Conservation (phyloP, 768 basidiomycete species). For the Pholiota molesta region DNA sequence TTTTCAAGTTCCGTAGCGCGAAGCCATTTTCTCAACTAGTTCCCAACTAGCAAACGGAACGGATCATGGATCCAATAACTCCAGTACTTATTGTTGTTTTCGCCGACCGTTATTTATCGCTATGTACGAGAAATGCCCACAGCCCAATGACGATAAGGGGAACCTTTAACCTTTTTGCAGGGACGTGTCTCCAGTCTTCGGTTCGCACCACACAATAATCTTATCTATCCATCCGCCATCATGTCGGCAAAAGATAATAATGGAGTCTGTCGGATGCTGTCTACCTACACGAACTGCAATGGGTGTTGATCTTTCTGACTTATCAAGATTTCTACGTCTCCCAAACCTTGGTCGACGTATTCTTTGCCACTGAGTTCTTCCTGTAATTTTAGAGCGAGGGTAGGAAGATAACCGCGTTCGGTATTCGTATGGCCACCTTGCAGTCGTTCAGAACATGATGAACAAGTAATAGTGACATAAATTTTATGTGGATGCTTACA, state of each 20-base stretch:
- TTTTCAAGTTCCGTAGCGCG: constrained; percentile 22
- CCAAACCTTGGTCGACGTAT: constrained; percentile 34
- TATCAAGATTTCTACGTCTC: constrained; percentile 64
- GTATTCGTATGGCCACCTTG: constrained; percentile 92
- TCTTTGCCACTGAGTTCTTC: constrained; percentile 47
- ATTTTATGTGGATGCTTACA: constrained; percentile 54
- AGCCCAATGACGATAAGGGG: not conserved
- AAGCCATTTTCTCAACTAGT: not conserved
- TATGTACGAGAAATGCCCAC: not conserved
- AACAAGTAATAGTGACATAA: constrained; percentile 31
- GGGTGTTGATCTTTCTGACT: constrained; percentile 79
- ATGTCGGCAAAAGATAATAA: not conserved
- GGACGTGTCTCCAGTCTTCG: constrained; percentile 11
- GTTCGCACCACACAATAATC: constrained; percentile 7
- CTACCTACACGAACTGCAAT: constrained; percentile 59
- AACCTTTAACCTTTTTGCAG: constrained; percentile 13
- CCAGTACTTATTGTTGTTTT: constrained; percentile 6
- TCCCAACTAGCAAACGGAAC: constrained; percentile 16
- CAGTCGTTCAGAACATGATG: constrained; percentile 13
- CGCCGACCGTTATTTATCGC: not conserved
- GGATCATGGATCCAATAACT: constrained; percentile 20
- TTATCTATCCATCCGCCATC: constrained; percentile 14
- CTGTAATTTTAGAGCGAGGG: constrained; percentile 66
- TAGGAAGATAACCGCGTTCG: constrained; percentile 88
- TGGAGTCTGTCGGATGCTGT: constrained; percentile 11